These are phyloP conservation scores for Xylaria polymorpha DNA, from an alignment of 2,329 filamentous ascomycete species.

Conservation along the genomic window DNA sequence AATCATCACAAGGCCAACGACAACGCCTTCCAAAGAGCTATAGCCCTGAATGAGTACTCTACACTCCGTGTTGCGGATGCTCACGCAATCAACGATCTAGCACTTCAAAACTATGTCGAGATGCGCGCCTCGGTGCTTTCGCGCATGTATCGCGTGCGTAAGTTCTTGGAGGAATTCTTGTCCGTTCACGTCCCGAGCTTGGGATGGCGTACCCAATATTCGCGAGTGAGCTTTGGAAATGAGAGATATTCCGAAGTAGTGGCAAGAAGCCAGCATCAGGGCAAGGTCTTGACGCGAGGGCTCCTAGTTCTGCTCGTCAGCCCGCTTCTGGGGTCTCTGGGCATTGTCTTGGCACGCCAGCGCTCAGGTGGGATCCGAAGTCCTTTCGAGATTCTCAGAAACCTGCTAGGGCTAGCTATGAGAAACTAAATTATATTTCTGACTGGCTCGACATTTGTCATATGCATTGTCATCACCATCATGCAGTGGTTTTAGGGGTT, in stretches of 20 bases:
- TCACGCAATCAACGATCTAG: slow-evolving; percentile 91
- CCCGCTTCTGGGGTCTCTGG: slow-evolving; percentile 42
- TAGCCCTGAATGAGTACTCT: slow-evolving; percentile 82
- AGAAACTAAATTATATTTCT: slow-evolving; percentile 8
- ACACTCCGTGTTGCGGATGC: slow-evolving; percentile 79
- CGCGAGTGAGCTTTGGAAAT: slow-evolving; percentile 92
- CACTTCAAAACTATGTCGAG: slow-evolving; percentile 90
- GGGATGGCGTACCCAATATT: slow-evolving; percentile 94
- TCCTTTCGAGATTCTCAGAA: slow-evolving; percentile 29
- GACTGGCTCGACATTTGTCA: slow-evolving; percentile 11
- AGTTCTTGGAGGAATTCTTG: slow-evolving; percentile 86
- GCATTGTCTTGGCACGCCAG: slow-evolving; percentile 35
- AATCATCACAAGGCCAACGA: slow-evolving; percentile 53
- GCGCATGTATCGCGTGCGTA: slow-evolving; percentile 80
- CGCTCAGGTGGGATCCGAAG: slow-evolving; percentile 31
- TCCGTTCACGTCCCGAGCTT: slow-evolving; percentile 79
- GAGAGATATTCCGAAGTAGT: slow-evolving; percentile 89
- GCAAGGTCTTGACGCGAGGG: slow-evolving; percentile 65
- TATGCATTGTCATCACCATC: slow-evolving; percentile 14
- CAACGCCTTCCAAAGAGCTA: slow-evolving; percentile 69
- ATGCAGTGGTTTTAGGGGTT: slow-evolving; percentile 29
- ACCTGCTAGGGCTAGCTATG: slow-evolving; percentile 9
- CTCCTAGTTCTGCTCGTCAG: slow-evolving; percentile 53
- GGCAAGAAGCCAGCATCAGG: slow-evolving; percentile 74
- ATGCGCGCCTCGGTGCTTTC: slow-evolving; percentile 90